A percentile compares a stretch with the other conserved stretches of the same genome.
Conservation (phyloP, 139 green algal species). For the Tetradesmus obliquus region DNA sequence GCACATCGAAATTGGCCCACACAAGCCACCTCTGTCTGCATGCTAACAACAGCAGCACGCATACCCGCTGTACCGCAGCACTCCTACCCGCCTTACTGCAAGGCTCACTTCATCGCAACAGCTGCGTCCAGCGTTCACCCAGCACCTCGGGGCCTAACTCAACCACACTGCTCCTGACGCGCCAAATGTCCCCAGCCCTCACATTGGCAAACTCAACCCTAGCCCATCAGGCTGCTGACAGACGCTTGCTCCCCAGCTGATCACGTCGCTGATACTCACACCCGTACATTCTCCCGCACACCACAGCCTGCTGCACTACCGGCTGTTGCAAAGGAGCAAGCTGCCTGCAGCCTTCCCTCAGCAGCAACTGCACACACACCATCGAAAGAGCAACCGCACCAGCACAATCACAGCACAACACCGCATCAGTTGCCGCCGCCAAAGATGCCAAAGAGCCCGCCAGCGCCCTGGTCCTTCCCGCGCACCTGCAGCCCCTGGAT, state of each 20-base stretch:
- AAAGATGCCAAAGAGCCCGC: conserved; percentile 12
- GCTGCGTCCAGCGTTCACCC: background rate
- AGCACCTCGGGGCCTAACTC: too few relatives aligned
- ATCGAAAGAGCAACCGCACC: background rate
- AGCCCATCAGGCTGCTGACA: background rate
- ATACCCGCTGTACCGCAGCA: background rate
- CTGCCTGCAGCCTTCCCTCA: background rate
- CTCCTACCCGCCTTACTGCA: background rate
- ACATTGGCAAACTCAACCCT: background rate
- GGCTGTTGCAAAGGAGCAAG: background rate
- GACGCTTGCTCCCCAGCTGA: background rate
- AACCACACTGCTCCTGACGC: too few relatives aligned
- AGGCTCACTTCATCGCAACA: background rate
- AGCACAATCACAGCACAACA: background rate
- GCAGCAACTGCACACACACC: background rate
- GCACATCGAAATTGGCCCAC: too few relatives aligned
- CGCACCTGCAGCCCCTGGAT: conserved; percentile 26
- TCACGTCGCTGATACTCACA: background rate
- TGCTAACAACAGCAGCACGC: too few relatives aligned
- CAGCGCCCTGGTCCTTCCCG: conserved; percentile 23
- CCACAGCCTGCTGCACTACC: background rate
- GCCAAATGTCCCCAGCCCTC: too few relatives aligned
- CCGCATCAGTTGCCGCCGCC: background rate
- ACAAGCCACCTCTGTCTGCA: too few relatives aligned
- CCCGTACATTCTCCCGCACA: background rate